Conservation (phyloP, 768 basidiomycete species). For the Lanmaoa rubissima region DNA sequence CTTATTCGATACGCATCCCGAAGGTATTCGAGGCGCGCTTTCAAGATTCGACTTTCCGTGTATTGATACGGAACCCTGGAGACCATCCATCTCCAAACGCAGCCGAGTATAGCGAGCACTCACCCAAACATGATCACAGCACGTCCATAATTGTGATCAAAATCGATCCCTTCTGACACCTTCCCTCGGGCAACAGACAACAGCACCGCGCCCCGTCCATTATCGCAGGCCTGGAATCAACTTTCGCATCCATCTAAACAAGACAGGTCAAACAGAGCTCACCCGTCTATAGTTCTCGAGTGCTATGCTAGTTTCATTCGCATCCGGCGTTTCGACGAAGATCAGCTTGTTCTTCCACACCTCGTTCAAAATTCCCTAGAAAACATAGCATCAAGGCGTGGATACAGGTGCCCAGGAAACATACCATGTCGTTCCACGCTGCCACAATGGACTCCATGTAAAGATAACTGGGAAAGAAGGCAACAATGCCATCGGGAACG, state of each 20-base stretch:
- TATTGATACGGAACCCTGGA: slow-evolving; percentile 93
- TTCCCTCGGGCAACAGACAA: slow-evolving; percentile 98
- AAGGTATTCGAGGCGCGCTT: slow-evolving; percentile 95
- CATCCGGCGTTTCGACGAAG: slow-evolving; percentile 98
- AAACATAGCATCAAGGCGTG: neutral
- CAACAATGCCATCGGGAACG: slow-evolving; percentile 97
- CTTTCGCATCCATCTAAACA: neutral
- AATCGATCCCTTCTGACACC: slow-evolving; percentile 99
- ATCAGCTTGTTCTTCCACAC: slow-evolving; percentile 99
- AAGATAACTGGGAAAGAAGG: slow-evolving; percentile 98
- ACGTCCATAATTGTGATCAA: slow-evolving; percentile 98
- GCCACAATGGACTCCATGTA: slow-evolving; percentile 99
- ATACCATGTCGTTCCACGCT: slow-evolving; percentile 99
- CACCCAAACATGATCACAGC: slow-evolving; percentile 99
- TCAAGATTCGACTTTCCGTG: slow-evolving; percentile 95
- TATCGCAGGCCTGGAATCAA: slow-evolving; percentile 83
- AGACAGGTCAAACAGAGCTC: slow-evolving; percentile 10
- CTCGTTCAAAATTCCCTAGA: slow-evolving; percentile 94
- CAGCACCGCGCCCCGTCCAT: slow-evolving; percentile 94
- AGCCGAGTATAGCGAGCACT: slow-evolving; percentile 14
- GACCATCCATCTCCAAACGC: slow-evolving; percentile 1
- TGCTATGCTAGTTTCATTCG: slow-evolving; percentile 97
- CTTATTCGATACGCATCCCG: slow-evolving; percentile 98
- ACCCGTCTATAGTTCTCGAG: slow-evolving; percentile 96
- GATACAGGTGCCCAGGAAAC: slow-evolving; percentile 23